A percentile compares a stretch with the other conserved stretches of the same genome.
Evolutionary conservation across 2,329 filamentous ascomycete genomes (phyloP).

Genomic region (Penicillium sp.): DNA sequence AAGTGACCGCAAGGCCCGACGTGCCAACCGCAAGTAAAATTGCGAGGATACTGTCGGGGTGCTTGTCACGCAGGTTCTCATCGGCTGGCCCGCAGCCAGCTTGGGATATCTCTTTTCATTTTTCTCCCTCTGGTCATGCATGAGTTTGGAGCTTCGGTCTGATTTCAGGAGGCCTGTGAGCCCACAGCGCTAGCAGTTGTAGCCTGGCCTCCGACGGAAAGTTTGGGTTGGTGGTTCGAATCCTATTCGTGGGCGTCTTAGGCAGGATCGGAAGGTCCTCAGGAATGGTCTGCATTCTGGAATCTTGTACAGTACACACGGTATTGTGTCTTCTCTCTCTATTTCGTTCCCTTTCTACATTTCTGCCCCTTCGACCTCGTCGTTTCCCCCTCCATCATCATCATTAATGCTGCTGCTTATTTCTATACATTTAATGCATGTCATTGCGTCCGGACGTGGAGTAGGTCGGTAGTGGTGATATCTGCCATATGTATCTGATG

Average conservation of each 20-base stretch:
- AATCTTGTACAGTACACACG: conserved; percentile 24
- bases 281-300: conserved; percentile 12
- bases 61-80: neutral
- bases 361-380: conserved; percentile 10
- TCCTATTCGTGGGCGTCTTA: conserved; percentile 21
- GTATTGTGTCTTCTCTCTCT: conserved; percentile 18
- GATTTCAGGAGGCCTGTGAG: conserved; percentile 16
- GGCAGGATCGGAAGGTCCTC: conserved; percentile 12
- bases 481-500: too few species aligned
- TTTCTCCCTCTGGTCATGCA: conserved; percentile 24
- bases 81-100: neutral
- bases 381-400: neutral
- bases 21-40: conserved; percentile 53
- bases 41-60: neutral
- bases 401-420: conserved; percentile 8
- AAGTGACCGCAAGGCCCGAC: conserved; percentile 62
- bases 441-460: too few species aligned
- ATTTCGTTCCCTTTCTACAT: conserved; percentile 13
- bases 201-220: conserved; percentile 9
- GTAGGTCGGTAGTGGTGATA: too few species aligned
- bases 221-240: conserved; percentile 17
- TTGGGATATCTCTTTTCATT: conserved; percentile 8
- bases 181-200: conserved; percentile 7
- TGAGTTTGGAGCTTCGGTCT: conserved; percentile 34
- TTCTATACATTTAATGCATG: conserved; percentile 10